Evolutionary conservation across 257 asterid species (phyloP).

Genomic region (Jacaranda copaia): DNA sequence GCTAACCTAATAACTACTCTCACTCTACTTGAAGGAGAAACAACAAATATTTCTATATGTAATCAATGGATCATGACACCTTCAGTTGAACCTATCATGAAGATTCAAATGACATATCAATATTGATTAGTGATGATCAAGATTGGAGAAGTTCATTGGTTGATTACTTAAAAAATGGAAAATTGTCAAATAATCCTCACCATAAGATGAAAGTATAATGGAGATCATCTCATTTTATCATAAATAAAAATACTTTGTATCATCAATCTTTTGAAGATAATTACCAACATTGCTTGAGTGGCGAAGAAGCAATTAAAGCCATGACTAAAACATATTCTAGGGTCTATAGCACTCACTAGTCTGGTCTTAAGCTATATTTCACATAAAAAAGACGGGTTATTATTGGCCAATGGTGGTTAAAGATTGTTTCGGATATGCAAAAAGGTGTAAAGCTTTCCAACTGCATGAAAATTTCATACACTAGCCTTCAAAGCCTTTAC

Average conservation of each 20-base stretch:
- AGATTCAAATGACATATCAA: no score
- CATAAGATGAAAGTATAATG: not conserved
- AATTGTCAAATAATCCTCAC: not conserved
- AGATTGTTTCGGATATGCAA: not conserved
- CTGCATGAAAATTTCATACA: not conserved
- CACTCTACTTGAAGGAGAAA: no score
- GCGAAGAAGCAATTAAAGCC: not conserved
- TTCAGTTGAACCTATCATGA: no score
- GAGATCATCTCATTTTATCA: not conserved
- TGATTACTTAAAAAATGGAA: no score
- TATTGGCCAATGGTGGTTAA: constrained; percentile 5
- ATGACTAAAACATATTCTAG: not conserved
- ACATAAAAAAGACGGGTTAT: not conserved
- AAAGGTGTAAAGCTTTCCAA: not conserved
- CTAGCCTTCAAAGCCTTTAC: not conserved
- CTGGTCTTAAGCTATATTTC: not conserved
- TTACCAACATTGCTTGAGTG: not conserved
- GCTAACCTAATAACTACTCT: no score
- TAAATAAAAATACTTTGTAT: not conserved
- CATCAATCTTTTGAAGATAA: not conserved
- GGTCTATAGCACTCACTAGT: not conserved
- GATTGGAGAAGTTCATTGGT: no score
- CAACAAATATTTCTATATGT: no score
- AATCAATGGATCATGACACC: no score
- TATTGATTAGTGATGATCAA: no score